These are phyloP conservation scores for Ustilago hordei DNA, from an alignment of 1,284 basidiomycete species.

Conservation along the genomic window DNA sequence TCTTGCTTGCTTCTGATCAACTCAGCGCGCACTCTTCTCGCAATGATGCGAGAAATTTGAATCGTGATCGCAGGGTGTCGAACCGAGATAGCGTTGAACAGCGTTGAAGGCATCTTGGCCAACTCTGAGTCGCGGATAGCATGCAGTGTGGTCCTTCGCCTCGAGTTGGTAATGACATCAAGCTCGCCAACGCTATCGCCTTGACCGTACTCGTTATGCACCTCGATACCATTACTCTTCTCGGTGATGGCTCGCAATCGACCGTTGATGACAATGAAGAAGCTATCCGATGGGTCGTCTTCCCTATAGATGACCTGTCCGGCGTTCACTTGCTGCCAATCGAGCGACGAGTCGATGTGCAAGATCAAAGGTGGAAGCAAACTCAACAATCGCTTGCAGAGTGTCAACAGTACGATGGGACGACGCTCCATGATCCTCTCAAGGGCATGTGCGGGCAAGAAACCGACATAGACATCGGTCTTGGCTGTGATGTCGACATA, in stretches of 20 bases:
- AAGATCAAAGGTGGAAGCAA: constrained; percentile 92
- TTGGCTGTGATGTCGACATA: constrained; percentile 97
- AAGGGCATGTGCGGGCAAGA: constrained; percentile 87
- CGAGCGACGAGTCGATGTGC: constrained; percentile 95
- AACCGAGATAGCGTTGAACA: constrained; percentile 87
- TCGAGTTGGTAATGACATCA: constrained; percentile 96
- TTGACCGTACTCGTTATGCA: constrained; percentile 93
- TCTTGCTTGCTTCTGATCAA: constrained; percentile 70
- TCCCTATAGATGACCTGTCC: constrained; percentile 92
- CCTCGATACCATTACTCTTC: constrained; percentile 76
- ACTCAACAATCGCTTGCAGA: constrained; percentile 95
- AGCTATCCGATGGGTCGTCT: constrained; percentile 88
- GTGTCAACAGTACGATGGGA: constrained; percentile 92
- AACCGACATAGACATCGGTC: constrained; percentile 96
- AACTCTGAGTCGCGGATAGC: constrained; percentile 98
- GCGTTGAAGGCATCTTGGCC: constrained; percentile 95
- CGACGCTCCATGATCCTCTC: constrained; percentile 90
- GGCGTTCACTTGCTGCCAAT: constrained; percentile 97
- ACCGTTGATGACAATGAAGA: constrained; percentile 97
- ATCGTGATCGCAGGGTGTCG: constrained; percentile 95
- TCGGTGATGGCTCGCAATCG: constrained; percentile 84
- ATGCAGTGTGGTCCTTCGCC: constrained; percentile 88
- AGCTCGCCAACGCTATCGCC: constrained; percentile 80
- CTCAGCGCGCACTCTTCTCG: constrained; percentile 87
- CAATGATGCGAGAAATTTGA: constrained; percentile 94